Conservation (phyloP, 257 asterid genomes). For the Solanum acaule region DNA sequence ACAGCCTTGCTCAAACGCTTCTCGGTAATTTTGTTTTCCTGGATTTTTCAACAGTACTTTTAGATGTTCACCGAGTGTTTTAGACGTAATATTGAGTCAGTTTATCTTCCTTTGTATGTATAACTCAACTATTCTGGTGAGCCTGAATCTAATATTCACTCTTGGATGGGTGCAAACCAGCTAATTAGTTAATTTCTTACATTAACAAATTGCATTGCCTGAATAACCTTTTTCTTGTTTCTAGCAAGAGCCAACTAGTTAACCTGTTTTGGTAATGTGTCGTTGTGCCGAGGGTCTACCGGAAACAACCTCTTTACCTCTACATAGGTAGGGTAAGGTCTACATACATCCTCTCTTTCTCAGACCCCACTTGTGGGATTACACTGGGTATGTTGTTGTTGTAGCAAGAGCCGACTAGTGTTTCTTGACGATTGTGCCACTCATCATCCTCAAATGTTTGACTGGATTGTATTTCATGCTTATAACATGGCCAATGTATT, state of each 20-base stretch:
- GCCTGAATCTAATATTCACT: background rate
- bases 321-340: background rate
- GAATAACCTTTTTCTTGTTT: background rate
- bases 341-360: background rate
- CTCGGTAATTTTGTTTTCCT: constrained; percentile 41
- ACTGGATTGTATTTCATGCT: background rate
- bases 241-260: background rate
- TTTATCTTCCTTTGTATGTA: background rate
- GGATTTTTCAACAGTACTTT: background rate
- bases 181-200: background rate
- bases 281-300: background rate
- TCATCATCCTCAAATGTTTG: background rate
- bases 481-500: background rate
- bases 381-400: background rate
- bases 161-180: background rate
- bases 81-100: background rate
- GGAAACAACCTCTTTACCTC: background rate
- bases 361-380: background rate
- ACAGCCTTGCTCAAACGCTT: constrained; percentile 79
- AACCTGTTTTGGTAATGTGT: background rate
- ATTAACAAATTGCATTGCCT: background rate
- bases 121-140: background rate
- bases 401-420: background rate
- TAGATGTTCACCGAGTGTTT: background rate
- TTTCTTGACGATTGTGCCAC: background rate